Percentiles rank a stretch among this genome's conserved stretches.
These are phyloP conservation scores for Cytospora leucostoma DNA, from an alignment of 2,329 filamentous ascomycete species.

Conservation along the genomic window DNA sequence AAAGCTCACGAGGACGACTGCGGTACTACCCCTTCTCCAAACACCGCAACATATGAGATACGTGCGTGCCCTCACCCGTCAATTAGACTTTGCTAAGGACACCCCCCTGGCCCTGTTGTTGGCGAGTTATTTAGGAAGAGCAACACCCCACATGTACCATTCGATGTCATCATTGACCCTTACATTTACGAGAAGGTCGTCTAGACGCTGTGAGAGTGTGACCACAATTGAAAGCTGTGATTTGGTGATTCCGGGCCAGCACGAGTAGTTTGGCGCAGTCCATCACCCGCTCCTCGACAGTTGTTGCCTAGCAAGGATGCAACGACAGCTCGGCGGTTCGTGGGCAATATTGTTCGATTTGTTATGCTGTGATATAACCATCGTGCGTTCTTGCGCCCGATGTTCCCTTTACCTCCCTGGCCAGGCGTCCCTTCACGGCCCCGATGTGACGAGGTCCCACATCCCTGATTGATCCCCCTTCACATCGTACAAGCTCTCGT, in stretches of 20 bases:
- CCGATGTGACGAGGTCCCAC: background rate
- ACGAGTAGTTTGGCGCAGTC: background rate
- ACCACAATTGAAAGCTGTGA: too few relatives aligned
- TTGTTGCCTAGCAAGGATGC: background rate
- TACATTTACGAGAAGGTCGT: background rate
- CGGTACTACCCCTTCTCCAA: too few relatives aligned
- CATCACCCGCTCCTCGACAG: background rate
- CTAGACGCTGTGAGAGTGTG: background rate
- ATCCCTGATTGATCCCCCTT: background rate
- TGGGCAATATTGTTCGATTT: background rate
- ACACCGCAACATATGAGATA: too few relatives aligned
- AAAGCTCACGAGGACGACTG: too few relatives aligned
- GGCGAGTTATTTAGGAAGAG: too few relatives aligned
- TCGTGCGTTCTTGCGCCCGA: background rate
- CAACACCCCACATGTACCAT: too few relatives aligned
- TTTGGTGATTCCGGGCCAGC: too few relatives aligned
- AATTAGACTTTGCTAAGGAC: too few relatives aligned
- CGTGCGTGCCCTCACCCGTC: too few relatives aligned
- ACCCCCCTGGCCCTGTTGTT: too few relatives aligned
- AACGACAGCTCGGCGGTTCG: background rate
- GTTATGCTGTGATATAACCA: background rate
- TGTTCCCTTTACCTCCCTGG: background rate
- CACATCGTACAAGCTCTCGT: background rate
- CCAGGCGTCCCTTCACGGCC: background rate
- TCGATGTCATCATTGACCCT: too few relatives aligned